These are phyloP conservation scores for Naganishia cerealis DNA, from an alignment of 1,284 basidiomycete genomes.

Conservation along the genomic window DNA sequence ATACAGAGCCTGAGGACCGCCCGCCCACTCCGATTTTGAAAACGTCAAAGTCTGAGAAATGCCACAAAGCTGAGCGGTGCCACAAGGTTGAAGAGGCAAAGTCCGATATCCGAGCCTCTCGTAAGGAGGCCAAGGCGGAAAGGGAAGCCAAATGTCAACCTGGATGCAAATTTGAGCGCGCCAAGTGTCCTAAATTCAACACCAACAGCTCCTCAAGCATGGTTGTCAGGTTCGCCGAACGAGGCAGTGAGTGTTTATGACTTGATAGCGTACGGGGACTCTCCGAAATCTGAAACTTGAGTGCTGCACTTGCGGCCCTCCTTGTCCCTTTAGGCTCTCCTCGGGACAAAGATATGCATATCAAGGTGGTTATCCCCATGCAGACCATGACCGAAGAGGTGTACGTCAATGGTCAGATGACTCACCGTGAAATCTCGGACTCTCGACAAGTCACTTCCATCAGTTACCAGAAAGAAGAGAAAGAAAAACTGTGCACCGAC, in stretches of 20 bases:
- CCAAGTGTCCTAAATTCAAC: background rate
- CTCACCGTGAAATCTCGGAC: background rate
- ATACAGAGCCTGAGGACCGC: background rate
- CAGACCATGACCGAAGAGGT: background rate
- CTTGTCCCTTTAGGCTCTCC: background rate
- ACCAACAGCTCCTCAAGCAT: background rate
- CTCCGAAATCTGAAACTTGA: background rate
- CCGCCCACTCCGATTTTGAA: background rate
- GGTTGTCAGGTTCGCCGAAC: background rate
- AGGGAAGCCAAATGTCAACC: background rate
- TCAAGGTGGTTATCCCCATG: background rate
- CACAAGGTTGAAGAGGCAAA: background rate
- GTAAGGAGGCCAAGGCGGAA: background rate
- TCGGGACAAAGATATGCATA: background rate
- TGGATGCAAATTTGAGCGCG: background rate
- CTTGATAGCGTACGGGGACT: background rate
- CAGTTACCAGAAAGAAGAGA: background rate
- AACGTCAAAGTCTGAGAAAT: background rate
- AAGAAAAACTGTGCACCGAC: background rate
- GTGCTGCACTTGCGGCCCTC: background rate
- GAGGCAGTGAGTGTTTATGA: background rate
- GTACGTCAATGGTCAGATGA: background rate
- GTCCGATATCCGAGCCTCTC: background rate
- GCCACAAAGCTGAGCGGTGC: background rate
- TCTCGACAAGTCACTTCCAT: background rate